Conservation (phyloP, 208 protist genomes). For the Polymyxa betae region DNA sequence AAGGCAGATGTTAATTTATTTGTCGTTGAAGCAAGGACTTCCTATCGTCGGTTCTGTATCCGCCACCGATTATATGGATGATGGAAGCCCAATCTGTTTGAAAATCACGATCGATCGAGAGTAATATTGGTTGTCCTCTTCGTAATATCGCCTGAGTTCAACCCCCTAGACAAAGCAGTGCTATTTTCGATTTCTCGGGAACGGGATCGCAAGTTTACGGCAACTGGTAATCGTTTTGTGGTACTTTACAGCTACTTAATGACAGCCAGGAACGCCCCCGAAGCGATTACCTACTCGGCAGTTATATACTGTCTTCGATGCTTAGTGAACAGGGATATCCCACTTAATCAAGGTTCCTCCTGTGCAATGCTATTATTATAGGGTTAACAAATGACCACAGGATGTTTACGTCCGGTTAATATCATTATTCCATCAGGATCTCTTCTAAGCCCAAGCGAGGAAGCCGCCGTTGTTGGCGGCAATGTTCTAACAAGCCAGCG, state of each 20-base stretch:
- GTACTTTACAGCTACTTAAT: neutral
- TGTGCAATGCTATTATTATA: neutral
- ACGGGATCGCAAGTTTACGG: slow-evolving; percentile 83
- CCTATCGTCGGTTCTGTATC: slow-evolving; percentile 51
- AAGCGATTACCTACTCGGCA: slow-evolving; percentile 83
- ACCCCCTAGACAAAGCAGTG: slow-evolving; percentile 74
- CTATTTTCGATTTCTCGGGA: slow-evolving; percentile 88
- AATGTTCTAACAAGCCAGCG: slow-evolving; percentile 92
- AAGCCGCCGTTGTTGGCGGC: slow-evolving; percentile 88
- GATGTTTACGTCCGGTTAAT: slow-evolving; percentile 82
- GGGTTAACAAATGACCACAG: neutral
- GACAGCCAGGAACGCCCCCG: slow-evolving; percentile 68
- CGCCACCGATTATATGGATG: slow-evolving; percentile 88
- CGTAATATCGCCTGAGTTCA: slow-evolving; percentile 63
- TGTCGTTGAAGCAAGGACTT: slow-evolving; percentile 64
- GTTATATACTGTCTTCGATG: slow-evolving; percentile 91
- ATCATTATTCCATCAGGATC: slow-evolving; percentile 76
- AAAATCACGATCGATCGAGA: slow-evolving; percentile 49
- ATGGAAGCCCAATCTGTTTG: slow-evolving; percentile 84
- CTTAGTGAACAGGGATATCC: slow-evolving; percentile 87
- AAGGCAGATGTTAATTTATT: slow-evolving; percentile 79
- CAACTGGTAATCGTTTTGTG: slow-evolving; percentile 76
- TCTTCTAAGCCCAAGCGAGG: slow-evolving; percentile 80
- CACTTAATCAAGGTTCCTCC: slow-evolving; percentile 83
- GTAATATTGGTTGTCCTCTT: neutral